Conservation (phyloP, 2,329 filamentous ascomycete genomes). For the Magnaporthiopsis incrustans region DNA sequence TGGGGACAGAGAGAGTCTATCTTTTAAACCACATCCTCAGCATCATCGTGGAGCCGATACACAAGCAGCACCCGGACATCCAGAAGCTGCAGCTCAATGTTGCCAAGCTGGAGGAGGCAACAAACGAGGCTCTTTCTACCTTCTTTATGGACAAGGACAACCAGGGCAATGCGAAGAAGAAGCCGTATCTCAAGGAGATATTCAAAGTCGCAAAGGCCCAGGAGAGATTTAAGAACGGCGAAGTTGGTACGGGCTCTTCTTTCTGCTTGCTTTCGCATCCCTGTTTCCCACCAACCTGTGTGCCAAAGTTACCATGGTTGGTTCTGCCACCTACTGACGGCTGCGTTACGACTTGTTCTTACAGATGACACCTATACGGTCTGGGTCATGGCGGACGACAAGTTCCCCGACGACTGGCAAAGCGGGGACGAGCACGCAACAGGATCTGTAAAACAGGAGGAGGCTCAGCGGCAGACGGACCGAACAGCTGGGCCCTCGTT, state of each 20-base stretch:
- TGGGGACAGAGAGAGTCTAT: slow-evolving; percentile 44
- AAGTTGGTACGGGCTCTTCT: slow-evolving; percentile 40
- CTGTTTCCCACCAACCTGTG: no score
- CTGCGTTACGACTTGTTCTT: neutral
- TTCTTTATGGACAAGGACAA: slow-evolving; percentile 51
- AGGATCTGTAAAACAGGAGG: slow-evolving; percentile 32
- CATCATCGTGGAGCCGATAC: slow-evolving; percentile 43
- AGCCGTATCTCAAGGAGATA: slow-evolving; percentile 48
- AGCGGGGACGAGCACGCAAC: slow-evolving; percentile 39
- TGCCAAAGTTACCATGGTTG: neutral
- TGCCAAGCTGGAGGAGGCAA: slow-evolving; percentile 49
- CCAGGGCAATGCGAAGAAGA: slow-evolving; percentile 45
- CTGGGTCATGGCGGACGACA: slow-evolving; percentile 45
- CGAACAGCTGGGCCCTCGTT: neutral
- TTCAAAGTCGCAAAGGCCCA: slow-evolving; percentile 52
- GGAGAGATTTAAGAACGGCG: slow-evolving; percentile 45
- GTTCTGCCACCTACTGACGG: neutral
- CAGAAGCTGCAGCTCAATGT: slow-evolving; percentile 45
- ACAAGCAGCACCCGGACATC: slow-evolving; percentile 42
- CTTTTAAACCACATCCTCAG: slow-evolving; percentile 53
- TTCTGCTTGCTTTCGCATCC: neutral
- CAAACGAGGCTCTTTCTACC: slow-evolving; percentile 46
- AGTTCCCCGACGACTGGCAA: slow-evolving; percentile 36
- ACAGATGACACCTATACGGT: slow-evolving; percentile 40
- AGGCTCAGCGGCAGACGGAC: slow-evolving; percentile 23